phyloP scores from a whole-genome alignment of 2,329 filamentous ascomycete species.

The Colletotrichum siamense region DNA sequence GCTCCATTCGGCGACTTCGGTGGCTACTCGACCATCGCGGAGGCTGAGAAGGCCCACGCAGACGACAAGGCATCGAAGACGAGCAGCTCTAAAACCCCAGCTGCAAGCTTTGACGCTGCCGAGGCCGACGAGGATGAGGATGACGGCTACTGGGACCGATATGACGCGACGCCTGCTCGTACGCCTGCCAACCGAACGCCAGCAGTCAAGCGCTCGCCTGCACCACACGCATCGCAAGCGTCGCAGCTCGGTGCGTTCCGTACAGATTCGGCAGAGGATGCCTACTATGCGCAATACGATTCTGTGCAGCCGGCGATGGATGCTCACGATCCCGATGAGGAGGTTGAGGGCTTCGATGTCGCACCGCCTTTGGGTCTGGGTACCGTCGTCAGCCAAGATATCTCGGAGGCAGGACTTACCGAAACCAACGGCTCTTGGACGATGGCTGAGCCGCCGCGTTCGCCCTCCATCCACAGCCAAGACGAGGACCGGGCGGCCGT shows the following conservation, averaged over 20 bases:
- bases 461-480: conserved; percentile 32
- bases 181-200: conserved; percentile 50
- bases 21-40: conserved; percentile 55
- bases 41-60: conserved; percentile 65
- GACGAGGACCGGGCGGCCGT: conserved; percentile 41
- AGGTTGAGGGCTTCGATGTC: conserved; percentile 38
- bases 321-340: conserved; percentile 81
- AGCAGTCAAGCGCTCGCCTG: conserved; percentile 66
- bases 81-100: conserved; percentile 10
- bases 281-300: conserved; percentile 80
- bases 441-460: conserved; percentile 48
- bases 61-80: conserved; percentile 33
- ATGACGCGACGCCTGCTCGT: conserved; percentile 72
- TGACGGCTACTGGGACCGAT: conserved; percentile 81
- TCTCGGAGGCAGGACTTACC: conserved; percentile 31
- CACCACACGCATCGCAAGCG: conserved; percentile 45
- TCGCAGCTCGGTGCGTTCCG: conserved; percentile 26
- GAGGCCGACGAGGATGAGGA: conserved; percentile 65
- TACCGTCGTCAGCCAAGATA: conserved; percentile 24
- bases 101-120: conserved; percentile 12
- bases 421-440: conserved; percentile 49
- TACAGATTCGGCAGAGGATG: conserved; percentile 61
- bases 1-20: conserved; percentile 61
- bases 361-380: conserved; percentile 38
- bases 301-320: conserved; percentile 82